These are phyloP conservation scores for Ophiocordyceps australis DNA, from an alignment of 2,329 filamentous ascomycete genomes.

Conservation along the genomic window DNA sequence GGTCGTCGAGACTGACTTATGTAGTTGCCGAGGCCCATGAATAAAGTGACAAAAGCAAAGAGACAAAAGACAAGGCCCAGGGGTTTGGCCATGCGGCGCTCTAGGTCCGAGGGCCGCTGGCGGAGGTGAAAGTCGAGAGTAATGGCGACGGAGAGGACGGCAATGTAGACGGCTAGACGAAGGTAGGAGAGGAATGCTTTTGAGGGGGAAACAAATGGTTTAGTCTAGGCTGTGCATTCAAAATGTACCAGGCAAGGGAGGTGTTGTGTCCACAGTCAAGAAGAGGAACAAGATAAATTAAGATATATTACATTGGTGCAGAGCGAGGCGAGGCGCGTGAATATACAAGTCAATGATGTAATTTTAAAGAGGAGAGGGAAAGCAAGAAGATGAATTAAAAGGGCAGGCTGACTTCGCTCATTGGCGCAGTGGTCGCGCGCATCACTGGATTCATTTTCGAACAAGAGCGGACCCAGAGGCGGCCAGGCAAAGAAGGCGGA, in stretches of 20 bases:
- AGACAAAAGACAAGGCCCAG: constrained; percentile 81
- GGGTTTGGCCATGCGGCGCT: constrained; percentile 62
- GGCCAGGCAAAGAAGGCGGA: constrained; percentile 41
- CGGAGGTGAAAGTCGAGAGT: constrained; percentile 87
- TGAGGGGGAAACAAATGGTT: no score
- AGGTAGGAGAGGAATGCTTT: constrained; percentile 84
- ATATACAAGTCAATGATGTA: no score
- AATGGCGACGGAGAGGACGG: constrained; percentile 77
- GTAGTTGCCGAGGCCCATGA: constrained; percentile 71
- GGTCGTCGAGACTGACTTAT: constrained; percentile 33
- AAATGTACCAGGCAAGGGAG: no score
- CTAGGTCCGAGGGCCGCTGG: constrained; percentile 46
- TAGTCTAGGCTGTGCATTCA: no score
- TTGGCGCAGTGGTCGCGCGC: constrained; percentile 66
- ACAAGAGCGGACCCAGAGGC: constrained; percentile 47
- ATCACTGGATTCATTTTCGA: constrained; percentile 58
- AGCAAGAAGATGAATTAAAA: neutral
- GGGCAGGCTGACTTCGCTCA: constrained; percentile 38
- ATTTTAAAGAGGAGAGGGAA: no score
- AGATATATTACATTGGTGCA: no score
- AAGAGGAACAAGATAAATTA: no score
- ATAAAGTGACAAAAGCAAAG: constrained; percentile 58
- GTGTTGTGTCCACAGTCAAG: no score
- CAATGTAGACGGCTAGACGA: constrained; percentile 76
- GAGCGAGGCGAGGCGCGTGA: no score